Percentiles rank a stretch among this genome's conserved stretches.
These are phyloP conservation scores for Talaromyces sp. DNA, from an alignment of 2,329 filamentous ascomycete genomes.

Conservation along the genomic window DNA sequence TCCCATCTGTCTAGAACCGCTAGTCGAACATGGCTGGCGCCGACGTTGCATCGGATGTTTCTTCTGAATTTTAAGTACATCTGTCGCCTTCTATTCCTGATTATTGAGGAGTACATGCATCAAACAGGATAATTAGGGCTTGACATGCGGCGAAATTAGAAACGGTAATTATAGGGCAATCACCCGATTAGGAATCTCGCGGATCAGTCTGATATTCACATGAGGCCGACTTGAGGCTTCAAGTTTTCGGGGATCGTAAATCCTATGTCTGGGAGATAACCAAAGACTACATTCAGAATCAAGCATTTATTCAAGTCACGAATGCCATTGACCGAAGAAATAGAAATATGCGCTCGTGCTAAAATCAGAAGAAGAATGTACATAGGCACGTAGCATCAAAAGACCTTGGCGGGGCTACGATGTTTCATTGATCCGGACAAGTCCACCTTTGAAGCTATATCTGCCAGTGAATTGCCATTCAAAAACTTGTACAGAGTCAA, in stretches of 20 bases:
- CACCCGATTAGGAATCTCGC: background rate
- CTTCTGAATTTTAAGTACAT: background rate
- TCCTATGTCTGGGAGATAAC: background rate
- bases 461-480: background rate
- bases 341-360: background rate
- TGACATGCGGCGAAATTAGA: background rate
- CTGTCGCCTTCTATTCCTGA: background rate
- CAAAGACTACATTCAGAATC: background rate
- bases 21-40: slow-evolving; percentile 9
- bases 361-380: background rate
- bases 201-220: background rate
- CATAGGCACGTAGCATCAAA: background rate
- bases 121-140: background rate
- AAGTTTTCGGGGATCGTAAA: background rate
- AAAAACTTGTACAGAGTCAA: background rate
- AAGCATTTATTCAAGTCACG: background rate
- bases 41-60: slow-evolving; percentile 7
- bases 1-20: background rate
- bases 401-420: background rate
- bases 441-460: background rate
- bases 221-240: background rate
- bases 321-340: background rate
- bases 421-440: background rate
- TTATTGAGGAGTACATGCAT: background rate
- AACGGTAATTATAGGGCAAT: background rate